Evolutionary conservation across 164 flowering plant species (phyloP), one percentile per base, ranked within the genome.

Genomic region (Nelumbo lutea): DNA sequence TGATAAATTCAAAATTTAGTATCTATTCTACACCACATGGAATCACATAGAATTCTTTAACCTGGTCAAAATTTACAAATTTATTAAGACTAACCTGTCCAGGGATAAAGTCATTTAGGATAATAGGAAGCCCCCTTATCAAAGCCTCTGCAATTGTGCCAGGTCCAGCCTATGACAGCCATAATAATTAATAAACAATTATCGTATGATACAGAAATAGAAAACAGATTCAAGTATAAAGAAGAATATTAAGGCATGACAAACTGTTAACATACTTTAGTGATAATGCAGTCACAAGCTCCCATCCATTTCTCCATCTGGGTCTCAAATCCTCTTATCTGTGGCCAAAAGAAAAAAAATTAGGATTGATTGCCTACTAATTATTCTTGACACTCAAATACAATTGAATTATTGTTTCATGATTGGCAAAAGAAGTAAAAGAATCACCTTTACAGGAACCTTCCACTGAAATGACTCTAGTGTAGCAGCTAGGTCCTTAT

Each of bases 271-370:
- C 83, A 1, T 83, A 91, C 97, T 77, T 94, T 94, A 58, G 98
- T 94, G 27, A 93, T 93, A 64, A 93, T 88, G 83, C 98, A 93
- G 79, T 94, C 97, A 72, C 98, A 94, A 76, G 97, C 93, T 64
- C 97, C 97, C 97, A 94, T 94, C 97, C 97, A 94, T 77, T 94
- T 94, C 88, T 85, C 88, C 97, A 94, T 94, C 73, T 90, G 96
- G 1, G 82, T 90, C 82, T 91, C 90, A 70, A 94, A 94, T 43
- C 96, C 95, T 79, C 90, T 84, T 46, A 94, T 75, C 98, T 93
- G 42, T 55, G 64, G 72, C n/a, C 6, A 56, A 57, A 45, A 60
- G 64, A 64, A 51, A 9, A 56, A 14, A 71, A 40, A n/a, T 62
- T 56, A 47, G 42, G 43, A 13, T 9, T 5, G 56, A 4, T 10